Evolutionary conservation across 306 rosid species (phyloP).

Genomic region (Hippophae gyantsensis): DNA sequence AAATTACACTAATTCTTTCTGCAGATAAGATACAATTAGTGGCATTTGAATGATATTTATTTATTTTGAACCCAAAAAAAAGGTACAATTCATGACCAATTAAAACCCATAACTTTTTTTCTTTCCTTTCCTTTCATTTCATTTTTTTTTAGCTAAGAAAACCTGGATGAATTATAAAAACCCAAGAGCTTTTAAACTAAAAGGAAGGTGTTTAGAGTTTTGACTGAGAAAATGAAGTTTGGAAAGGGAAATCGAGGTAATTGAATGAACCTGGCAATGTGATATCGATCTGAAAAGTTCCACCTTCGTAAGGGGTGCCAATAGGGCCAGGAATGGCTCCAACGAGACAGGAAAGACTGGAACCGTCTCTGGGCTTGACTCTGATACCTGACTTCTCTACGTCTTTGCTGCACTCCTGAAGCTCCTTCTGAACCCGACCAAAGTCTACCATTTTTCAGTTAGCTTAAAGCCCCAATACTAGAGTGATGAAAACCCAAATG

Average conservation of each 20-base stretch:
- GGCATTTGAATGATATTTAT: too few relatives aligned
- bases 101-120: too few relatives aligned
- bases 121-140: too few relatives aligned
- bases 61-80: too few relatives aligned
- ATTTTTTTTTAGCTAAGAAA: too few relatives aligned
- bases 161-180: too few relatives aligned
- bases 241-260: not conserved
- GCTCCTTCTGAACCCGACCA: slow-evolving; percentile 96
- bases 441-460: slow-evolving; percentile 65
- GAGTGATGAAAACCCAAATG: too few relatives aligned
- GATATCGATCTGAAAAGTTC: slow-evolving; percentile 83
- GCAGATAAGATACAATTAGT: not conserved
- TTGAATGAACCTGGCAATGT: slow-evolving; percentile 52
- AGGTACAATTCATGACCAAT: too few relatives aligned
- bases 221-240: not conserved
- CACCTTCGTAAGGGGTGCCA: slow-evolving; percentile 87
- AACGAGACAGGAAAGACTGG: slow-evolving; percentile 40
- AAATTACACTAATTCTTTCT: not conserved
- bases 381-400: slow-evolving; percentile 74
- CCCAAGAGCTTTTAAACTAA: too few relatives aligned
- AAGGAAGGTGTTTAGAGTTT: too few relatives aligned
- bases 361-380: slow-evolving; percentile 52
- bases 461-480: too few relatives aligned
- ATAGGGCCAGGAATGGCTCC: slow-evolving; percentile 88
- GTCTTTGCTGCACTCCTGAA: slow-evolving; percentile 76